These are phyloP conservation scores for Entelexis sorbosivorans DNA, from an alignment of 1,139 yeast genomes.

Conservation along the genomic window DNA sequence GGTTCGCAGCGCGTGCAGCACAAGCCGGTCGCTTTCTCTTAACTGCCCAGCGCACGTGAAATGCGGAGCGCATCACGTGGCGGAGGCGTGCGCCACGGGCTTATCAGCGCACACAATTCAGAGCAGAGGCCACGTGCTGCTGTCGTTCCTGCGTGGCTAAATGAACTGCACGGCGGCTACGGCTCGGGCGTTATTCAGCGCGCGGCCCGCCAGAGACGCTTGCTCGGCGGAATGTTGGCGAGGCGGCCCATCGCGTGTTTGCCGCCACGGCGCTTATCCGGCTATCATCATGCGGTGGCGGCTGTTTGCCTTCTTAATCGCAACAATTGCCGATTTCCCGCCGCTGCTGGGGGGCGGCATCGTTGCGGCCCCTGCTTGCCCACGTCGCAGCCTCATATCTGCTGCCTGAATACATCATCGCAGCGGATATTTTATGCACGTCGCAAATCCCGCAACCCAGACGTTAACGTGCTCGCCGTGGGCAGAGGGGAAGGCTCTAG, in stretches of 20 bases:
- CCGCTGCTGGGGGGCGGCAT: neutral
- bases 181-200: too few species aligned
- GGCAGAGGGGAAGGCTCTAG: too few species aligned
- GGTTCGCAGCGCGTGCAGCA: neutral
- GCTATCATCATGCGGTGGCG: neutral
- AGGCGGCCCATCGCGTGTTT: too few species aligned
- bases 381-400: neutral
- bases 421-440: neutral
- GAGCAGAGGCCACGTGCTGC: neutral
- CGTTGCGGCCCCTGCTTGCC: neutral
- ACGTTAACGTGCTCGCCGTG: neutral
- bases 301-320: neutral
- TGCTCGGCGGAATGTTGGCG: too few species aligned
- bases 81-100: slow-evolving; percentile 4
- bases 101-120: slow-evolving; percentile 4
- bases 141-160: neutral
- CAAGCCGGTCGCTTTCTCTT: neutral
- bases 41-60: neutral
- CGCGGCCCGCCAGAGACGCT: too few species aligned
- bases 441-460: neutral
- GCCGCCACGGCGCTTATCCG: too few species aligned
- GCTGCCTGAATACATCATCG: neutral
- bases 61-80: neutral
- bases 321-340: neutral
- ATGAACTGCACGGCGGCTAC: neutral